Percentiles rank a stretch among this genome's conserved stretches.
Conservation (phyloP, 768 basidiomycete genomes). For the Boletellus sp. region DNA sequence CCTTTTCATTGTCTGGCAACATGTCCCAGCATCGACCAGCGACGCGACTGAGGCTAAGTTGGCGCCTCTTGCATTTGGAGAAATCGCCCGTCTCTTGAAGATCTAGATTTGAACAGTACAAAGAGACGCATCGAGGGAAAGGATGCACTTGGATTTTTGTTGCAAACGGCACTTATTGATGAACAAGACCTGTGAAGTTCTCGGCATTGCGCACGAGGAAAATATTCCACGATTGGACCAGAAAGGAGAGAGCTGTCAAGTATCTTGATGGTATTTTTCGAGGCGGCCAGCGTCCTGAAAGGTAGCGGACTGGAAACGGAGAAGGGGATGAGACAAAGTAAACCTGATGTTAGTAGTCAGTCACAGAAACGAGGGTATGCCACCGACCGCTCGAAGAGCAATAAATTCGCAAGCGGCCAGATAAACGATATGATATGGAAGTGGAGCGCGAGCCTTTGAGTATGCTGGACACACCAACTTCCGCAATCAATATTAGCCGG, state of each 20-base stretch:
- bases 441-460: neutral
- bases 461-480: neutral
- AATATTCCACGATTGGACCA: neutral
- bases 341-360: too few species aligned
- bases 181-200: slow-evolving; percentile 3
- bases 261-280: neutral
- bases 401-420: slow-evolving; percentile 8
- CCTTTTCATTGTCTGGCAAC: slow-evolving; percentile 34
- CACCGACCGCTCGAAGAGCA: slow-evolving; percentile 8
- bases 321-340: too few species aligned
- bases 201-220: slow-evolving; percentile 2
- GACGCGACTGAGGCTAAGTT: slow-evolving; percentile 52
- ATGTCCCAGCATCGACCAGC: slow-evolving; percentile 53
- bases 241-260: neutral
- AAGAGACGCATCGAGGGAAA: slow-evolving; percentile 54
- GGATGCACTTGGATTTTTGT: slow-evolving; percentile 31
- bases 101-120: slow-evolving; percentile 54
- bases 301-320: too few species aligned
- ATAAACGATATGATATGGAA: slow-evolving; percentile 4
- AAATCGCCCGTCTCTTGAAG: slow-evolving; percentile 40
- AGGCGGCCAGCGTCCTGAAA: neutral
- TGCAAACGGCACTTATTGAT: slow-evolving; percentile 2
- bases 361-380: neutral
- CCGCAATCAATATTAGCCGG: neutral
- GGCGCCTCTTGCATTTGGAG: slow-evolving; percentile 44